Evolutionary conservation across 2,329 filamentous ascomycete species (phyloP).

Genomic region (Seiridium cupressi): DNA sequence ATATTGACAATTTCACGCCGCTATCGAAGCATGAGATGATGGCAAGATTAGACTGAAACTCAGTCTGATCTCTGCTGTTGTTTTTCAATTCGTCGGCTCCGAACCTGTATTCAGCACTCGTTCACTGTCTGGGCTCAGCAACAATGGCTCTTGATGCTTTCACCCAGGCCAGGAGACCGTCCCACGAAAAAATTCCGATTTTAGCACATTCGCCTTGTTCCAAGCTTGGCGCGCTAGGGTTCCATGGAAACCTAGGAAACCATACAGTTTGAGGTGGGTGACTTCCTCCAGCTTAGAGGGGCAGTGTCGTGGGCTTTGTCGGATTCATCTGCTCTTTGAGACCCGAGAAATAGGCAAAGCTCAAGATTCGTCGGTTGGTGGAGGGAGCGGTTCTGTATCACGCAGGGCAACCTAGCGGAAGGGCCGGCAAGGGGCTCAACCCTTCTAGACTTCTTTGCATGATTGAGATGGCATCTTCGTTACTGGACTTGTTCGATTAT

Average conservation of each 20-base stretch:
- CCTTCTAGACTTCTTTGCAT: conserved; percentile 51
- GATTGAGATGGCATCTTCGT: conserved; percentile 46
- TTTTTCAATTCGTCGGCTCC: conserved; percentile 29
- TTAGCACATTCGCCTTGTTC: background rate
- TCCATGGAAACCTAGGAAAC: background rate
- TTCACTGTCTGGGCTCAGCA: conserved; percentile 25
- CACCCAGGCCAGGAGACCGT: conserved; percentile 15
- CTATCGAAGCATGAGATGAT: conserved; percentile 96
- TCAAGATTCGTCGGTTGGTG: background rate
- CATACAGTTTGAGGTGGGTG: background rate
- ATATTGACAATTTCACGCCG: conserved; percentile 91
- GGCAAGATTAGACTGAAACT: conserved; percentile 86
- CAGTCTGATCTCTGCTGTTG: conserved; percentile 21
- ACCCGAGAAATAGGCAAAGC: background rate
- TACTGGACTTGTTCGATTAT: conserved; percentile 36
- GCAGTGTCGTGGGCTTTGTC: background rate
- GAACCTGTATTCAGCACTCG: conserved; percentile 26
- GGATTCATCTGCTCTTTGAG: background rate
- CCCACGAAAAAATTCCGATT: background rate
- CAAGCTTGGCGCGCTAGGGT: conserved; percentile 4
- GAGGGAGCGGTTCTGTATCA: background rate
- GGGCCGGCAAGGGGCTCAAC: conserved; percentile 6
- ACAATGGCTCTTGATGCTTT: conserved; percentile 21
- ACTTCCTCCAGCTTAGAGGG: background rate
- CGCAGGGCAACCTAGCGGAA: background rate